Evolutionary conservation across 2,329 filamentous ascomycete genomes (phyloP).

Genomic region (Helicocarpus griseus): DNA sequence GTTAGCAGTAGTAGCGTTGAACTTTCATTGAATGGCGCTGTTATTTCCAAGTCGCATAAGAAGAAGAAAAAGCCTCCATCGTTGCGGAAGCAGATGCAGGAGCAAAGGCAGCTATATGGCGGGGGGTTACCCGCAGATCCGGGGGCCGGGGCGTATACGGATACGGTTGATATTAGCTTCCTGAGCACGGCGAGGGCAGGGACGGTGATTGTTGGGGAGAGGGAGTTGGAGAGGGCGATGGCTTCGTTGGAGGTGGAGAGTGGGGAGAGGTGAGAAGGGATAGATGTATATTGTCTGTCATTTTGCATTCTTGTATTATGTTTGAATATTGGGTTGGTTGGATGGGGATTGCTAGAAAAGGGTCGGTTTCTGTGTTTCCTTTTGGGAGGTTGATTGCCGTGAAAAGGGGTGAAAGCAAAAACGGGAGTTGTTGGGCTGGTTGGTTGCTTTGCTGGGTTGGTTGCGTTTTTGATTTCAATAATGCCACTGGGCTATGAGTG

Average conservation of each 20-base stretch:
- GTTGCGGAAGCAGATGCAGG: background rate
- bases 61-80: background rate
- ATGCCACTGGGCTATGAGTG: too few relatives aligned
- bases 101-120: background rate
- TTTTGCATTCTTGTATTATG: background rate
- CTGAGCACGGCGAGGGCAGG: conserved; percentile 81
- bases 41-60: background rate
- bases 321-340: too few relatives aligned
- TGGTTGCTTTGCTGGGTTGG: too few relatives aligned
- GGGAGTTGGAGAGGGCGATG: conserved; percentile 64
- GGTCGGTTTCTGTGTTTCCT: background rate
- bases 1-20: background rate
- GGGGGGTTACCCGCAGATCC: conserved; percentile 20
- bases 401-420: background rate
- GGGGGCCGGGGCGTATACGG: conserved; percentile 22
- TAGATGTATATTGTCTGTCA: background rate
- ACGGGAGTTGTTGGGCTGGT: too few relatives aligned
- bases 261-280: background rate
- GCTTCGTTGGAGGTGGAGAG: conserved; percentile 47
- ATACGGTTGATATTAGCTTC: conserved; percentile 70
- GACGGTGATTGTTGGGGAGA: conserved; percentile 72
- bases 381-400: background rate
- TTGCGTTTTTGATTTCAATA: too few relatives aligned
- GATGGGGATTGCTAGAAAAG: background rate
- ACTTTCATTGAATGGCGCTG: background rate